phyloP scores from a whole-genome alignment of 2,329 filamentous ascomycete species.

The Podosphaera leucotricha region DNA sequence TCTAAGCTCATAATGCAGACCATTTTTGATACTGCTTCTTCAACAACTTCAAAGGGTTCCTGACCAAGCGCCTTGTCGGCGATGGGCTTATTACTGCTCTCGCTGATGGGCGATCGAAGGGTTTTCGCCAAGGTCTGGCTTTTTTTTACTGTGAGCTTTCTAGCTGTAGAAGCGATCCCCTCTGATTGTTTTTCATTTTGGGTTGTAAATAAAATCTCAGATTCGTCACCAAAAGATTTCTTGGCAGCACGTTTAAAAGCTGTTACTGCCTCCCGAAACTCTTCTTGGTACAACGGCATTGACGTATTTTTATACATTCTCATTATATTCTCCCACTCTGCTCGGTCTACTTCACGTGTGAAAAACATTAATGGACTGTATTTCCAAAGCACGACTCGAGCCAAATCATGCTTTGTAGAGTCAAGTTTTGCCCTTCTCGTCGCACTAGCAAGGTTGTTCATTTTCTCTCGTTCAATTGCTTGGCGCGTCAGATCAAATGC shows the following conservation, averaged over 20 bases:
- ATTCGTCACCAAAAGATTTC: constrained; percentile 54
- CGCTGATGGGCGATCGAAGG: constrained; percentile 42
- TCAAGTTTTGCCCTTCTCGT: constrained; percentile 39
- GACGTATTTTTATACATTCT: constrained; percentile 60
- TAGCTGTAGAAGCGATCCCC: constrained; percentile 48
- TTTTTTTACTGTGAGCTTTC: constrained; percentile 82
- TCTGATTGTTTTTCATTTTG: constrained; percentile 70
- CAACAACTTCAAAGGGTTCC: constrained; percentile 61
- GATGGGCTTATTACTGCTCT: constrained; percentile 27
- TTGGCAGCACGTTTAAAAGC: constrained; percentile 61
- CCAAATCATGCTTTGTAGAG: constrained; percentile 42
- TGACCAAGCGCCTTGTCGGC: constrained; percentile 37
- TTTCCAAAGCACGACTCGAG: constrained; percentile 57
- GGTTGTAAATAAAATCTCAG: constrained; percentile 68
- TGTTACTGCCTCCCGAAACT: constrained; percentile 55
- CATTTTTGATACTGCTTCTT: constrained; percentile 57
- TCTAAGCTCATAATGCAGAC: constrained; percentile 70
- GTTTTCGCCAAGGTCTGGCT: constrained; percentile 66
- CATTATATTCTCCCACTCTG: constrained; percentile 61
- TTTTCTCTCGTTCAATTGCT: constrained; percentile 24
- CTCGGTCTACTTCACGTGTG: constrained; percentile 56
- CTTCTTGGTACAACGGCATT: constrained; percentile 53
- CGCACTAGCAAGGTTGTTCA: constrained; percentile 27
- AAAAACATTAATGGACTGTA: constrained; percentile 78
- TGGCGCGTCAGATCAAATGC: constrained; percentile 48